Conservation (phyloP, 139 green algal genomes). For the Haematococcus lacustris region DNA sequence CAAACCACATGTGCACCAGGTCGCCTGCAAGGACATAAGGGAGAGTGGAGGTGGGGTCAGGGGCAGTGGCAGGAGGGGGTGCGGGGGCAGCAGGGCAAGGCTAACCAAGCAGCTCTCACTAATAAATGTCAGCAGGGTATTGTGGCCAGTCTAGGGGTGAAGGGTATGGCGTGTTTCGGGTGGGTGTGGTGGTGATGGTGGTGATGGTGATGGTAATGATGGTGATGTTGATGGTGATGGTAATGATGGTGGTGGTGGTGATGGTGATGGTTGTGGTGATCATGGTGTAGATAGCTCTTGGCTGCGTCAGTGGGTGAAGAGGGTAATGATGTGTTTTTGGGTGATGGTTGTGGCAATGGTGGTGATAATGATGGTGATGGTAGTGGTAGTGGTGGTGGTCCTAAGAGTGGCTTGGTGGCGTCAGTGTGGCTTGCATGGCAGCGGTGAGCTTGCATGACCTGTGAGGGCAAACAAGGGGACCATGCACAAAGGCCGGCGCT, state of each 20-base stretch:
- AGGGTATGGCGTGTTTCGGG: background rate
- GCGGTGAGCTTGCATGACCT: background rate
- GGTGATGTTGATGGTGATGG: too few relatives aligned
- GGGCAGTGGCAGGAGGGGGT: too few relatives aligned
- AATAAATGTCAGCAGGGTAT: background rate
- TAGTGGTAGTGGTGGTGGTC: background rate
- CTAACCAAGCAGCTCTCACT: background rate
- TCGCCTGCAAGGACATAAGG: background rate
- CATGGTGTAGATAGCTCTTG: background rate
- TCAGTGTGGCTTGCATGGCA: background rate
- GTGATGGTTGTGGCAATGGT: too few relatives aligned
- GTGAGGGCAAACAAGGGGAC: slow-evolving; percentile 3
- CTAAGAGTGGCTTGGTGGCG: background rate
- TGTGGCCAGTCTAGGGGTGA: too few relatives aligned
- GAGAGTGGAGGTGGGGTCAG: too few relatives aligned
- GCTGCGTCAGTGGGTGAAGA: background rate
- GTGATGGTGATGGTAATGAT: background rate
- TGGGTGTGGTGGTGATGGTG: background rate
- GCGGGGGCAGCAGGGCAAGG: too few relatives aligned
- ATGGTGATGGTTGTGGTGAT: background rate
- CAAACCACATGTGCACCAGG: slow-evolving; percentile 6
- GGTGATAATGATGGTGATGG: background rate
- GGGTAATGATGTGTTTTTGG: background rate
- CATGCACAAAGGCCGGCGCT: slow-evolving; percentile 3
- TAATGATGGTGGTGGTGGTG: too few relatives aligned